These are phyloP conservation scores for Tulasnella sp. DNA, from an alignment of 768 basidiomycete species.

Conservation along the genomic window DNA sequence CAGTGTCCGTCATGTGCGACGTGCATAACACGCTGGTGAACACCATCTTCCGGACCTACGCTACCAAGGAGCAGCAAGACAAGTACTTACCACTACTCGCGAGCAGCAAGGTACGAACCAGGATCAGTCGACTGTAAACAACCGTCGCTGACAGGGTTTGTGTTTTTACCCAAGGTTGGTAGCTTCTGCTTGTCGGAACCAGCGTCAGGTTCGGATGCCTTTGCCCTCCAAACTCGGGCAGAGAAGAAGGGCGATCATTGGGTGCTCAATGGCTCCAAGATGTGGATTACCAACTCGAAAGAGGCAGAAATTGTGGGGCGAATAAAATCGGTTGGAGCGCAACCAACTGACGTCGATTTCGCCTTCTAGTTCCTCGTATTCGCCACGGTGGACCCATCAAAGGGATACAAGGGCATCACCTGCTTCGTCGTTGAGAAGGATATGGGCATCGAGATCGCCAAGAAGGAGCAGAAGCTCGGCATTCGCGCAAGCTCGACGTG, in stretches of 20 bases:
- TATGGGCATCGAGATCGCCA: constrained; percentile 94
- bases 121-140: neutral
- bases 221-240: constrained; percentile 90
- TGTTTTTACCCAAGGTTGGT: constrained; percentile 54
- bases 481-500: constrained; percentile 96
- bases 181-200: constrained; percentile 94
- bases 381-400: constrained; percentile 66
- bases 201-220: constrained; percentile 92
- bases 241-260: constrained; percentile 78
- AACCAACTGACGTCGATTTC: neutral
- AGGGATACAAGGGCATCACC: constrained; percentile 98
- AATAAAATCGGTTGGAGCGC: constrained; percentile 19
- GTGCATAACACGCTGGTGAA: constrained; percentile 99
- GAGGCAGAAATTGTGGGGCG: constrained; percentile 62
- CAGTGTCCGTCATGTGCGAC: constrained; percentile 92
- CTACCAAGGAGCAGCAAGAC: constrained; percentile 72
- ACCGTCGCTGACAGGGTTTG: neutral
- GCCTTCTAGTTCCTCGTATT: constrained; percentile 65
- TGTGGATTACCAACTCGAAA: constrained; percentile 97
- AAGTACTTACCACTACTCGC: constrained; percentile 83
- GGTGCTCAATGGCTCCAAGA: constrained; percentile 93
- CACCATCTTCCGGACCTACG: constrained; percentile 84
- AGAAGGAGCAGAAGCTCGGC: constrained; percentile 98
- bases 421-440: constrained; percentile 95
- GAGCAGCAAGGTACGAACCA: constrained; percentile 54